phyloP scores from a whole-genome alignment of 805 yeast species.

The Sugiyamaella americana region DNA sequence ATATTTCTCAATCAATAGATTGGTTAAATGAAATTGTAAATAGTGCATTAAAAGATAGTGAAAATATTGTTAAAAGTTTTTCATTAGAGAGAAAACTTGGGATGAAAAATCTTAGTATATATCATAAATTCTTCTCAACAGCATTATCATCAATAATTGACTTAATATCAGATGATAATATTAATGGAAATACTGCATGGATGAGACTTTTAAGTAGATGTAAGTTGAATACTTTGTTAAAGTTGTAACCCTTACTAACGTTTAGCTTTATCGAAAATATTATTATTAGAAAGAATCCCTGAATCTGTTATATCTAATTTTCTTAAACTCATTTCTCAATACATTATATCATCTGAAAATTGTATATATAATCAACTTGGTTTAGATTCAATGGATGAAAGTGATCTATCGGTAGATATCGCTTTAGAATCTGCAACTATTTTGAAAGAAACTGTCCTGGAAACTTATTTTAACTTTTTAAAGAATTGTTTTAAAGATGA shows the following conservation, averaged over 20 bases:
- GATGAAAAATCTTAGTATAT: no score
- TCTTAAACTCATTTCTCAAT: neutral
- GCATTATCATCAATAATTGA: neutral
- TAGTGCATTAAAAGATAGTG: neutral
- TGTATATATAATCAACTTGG: neutral
- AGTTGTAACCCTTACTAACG: no score
- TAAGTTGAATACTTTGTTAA: no score
- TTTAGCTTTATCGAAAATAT: neutral
- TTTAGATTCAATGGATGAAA: neutral
- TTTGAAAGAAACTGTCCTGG: no score
- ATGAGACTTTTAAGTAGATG: neutral
- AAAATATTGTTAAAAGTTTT: neutral
- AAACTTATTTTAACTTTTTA: neutral
- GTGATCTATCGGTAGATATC: no score
- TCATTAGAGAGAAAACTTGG: neutral
- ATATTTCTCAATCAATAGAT: neutral
- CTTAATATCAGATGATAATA: neutral
- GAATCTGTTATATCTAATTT: neutral
- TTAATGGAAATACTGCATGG: neutral
- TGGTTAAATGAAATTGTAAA: slow-evolving; percentile 4
- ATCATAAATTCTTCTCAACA: neutral
- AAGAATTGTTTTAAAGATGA: neutral
- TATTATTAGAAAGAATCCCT: neutral
- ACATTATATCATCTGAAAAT: neutral
- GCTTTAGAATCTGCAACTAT: no score